These are phyloP conservation scores for Cinnamomum chago DNA, from an alignment of 164 flowering plant genomes.

Conservation along the genomic window DNA sequence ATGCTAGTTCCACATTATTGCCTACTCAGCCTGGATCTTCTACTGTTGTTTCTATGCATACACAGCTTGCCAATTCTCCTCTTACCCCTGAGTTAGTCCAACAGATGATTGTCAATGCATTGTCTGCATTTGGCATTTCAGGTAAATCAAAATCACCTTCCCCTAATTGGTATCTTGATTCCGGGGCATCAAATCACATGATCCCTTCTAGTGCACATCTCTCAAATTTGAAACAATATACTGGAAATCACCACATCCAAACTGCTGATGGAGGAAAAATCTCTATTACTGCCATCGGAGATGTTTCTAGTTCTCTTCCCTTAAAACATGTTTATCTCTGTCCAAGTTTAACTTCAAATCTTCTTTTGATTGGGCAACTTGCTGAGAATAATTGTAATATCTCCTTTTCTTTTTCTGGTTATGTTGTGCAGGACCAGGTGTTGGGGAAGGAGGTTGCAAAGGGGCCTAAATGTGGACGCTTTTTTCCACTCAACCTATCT, in stretches of 20 bases:
- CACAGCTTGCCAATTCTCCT: too few species aligned
- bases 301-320: neutral
- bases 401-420: too few species aligned
- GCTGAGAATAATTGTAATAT: constrained; percentile 3
- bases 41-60: neutral
- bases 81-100: too few species aligned
- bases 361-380: neutral
- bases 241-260: neutral
- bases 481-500: neutral
- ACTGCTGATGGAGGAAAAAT: neutral
- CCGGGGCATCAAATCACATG: neutral
- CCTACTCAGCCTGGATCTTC: neutral
- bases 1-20: neutral
- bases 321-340: neutral
- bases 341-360: neutral
- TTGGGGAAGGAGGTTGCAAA: constrained; percentile 1
- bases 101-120: neutral
- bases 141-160: neutral
- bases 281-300: neutral
- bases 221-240: too few species aligned
- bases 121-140: neutral
- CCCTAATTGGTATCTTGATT: neutral
- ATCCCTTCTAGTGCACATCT: too few species aligned
- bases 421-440: constrained; percentile 1
- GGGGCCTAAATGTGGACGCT: neutral